Evolutionary conservation across 2,329 filamentous ascomycete genomes (phyloP), one percentile per base, ranked within the genome.

Genomic region (Colletotrichum sp.): DNA sequence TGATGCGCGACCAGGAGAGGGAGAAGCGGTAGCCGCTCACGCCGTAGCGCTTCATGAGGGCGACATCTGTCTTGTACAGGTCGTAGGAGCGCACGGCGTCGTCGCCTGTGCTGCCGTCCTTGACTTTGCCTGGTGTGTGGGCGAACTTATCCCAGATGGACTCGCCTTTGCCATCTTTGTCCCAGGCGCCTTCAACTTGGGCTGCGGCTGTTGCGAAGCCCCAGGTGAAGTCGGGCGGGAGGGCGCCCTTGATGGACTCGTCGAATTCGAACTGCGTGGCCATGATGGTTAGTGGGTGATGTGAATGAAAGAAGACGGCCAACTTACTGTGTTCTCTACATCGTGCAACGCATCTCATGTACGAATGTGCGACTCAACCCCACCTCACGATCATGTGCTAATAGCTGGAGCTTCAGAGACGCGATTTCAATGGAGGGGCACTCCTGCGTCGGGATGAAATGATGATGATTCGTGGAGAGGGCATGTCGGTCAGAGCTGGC

Each of bases 11-110:
- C 92, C 92, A 93, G 6, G 91, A 91, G 30, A 93, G 84, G 5
- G 91, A 93, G 82, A 93, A 93, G 28, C 92, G 90, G 81, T 93
- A 93, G 5, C 89, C 90, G 75, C 88, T 88, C 18, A 91, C 90
- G 69, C 91, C 89, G 69, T 90, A 90, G 69, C 88, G 82, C 81
- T 92, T 92, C 79, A 94, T 84, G 36, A 93, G 86, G 4, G 87
- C 89, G 76, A 93, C 90, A 78, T 94, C 92, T 72, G 90, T 85
- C 72, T 84, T 83, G 78, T 85, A 87, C 3, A 86, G 78, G 55
- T 87, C 82, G 76, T 87, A 87, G 32, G 84, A 85, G 8, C 82
- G 79, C 24, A 80, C 81, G 1, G 85, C 82, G 49, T 87, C 84
- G n/a, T 86, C 84, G 7, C 82, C 82, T 9, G 83, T 85, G 77